These are phyloP conservation scores for Scheffersomyces insectosa DNA, from an alignment of 1,139 yeast genomes.

Conservation along the genomic window DNA sequence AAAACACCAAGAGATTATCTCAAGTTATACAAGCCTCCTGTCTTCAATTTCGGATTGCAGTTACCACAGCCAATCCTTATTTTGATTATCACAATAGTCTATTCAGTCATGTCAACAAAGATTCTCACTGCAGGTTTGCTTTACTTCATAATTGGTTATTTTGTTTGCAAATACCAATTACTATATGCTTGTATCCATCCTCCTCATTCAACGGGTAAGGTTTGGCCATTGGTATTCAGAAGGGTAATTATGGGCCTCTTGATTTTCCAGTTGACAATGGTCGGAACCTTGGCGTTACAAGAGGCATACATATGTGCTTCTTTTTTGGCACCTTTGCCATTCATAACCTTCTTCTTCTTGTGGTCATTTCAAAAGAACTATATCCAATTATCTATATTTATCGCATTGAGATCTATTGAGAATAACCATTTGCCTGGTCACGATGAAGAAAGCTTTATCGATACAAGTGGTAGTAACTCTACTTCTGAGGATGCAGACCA, in stretches of 20 bases:
- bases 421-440: slow-evolving; percentile 5
- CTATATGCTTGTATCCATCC: slow-evolving; percentile 81
- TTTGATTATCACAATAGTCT: slow-evolving; percentile 70
- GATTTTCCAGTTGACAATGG: slow-evolving; percentile 85
- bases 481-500: slow-evolving; percentile 8
- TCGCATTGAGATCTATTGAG: slow-evolving; percentile 66
- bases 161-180: slow-evolving; percentile 78
- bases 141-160: slow-evolving; percentile 73
- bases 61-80: slow-evolving; percentile 80
- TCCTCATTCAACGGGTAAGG: slow-evolving; percentile 86
- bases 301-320: slow-evolving; percentile 77
- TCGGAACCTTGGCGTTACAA: slow-evolving; percentile 80
- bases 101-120: slow-evolving; percentile 77
- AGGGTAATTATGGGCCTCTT: slow-evolving; percentile 70
- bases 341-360: slow-evolving; percentile 62
- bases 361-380: slow-evolving; percentile 84
- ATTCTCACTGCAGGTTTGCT: slow-evolving; percentile 71
- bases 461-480: slow-evolving; percentile 6
- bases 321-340: slow-evolving; percentile 71
- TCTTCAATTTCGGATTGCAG: slow-evolving; percentile 77
- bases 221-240: slow-evolving; percentile 81
- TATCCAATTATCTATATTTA: slow-evolving; percentile 77
- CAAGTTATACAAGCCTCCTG: slow-evolving; percentile 72
- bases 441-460: slow-evolving; percentile 8
- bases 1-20: slow-evolving; percentile 67